phyloP scores from a whole-genome alignment of 257 asterid species.

The Nicotiana undulata region DNA sequence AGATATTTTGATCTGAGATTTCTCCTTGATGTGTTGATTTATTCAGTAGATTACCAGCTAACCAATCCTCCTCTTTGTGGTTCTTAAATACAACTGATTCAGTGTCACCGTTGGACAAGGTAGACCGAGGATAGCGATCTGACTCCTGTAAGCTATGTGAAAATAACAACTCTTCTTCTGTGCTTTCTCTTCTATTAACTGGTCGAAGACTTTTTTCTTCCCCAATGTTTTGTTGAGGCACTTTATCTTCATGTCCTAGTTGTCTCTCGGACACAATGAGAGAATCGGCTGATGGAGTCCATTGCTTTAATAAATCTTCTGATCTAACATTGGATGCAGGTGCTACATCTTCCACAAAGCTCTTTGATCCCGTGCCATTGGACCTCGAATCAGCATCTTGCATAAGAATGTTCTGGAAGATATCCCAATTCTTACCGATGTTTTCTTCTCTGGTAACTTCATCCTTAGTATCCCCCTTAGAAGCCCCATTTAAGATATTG shows the following conservation, averaged over 20 bases:
- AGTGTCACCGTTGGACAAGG: constrained; percentile 21
- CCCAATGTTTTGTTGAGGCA: constrained; percentile 16
- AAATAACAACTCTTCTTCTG: constrained; percentile 42
- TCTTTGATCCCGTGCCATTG: constrained; percentile 19
- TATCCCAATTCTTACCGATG: constrained; percentile 55
- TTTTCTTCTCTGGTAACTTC: constrained; percentile 29
- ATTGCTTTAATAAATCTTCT: constrained; percentile 16
- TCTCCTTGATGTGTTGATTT: constrained; percentile 12
- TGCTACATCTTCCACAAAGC: constrained; percentile 18
- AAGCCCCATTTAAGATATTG: neutral
- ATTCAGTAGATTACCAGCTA: constrained; percentile 21
- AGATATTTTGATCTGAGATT: constrained; percentile 16
- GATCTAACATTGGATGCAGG: constrained; percentile 18
- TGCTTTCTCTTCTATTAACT: constrained; percentile 24
- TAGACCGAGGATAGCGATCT: constrained; percentile 16
- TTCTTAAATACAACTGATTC: constrained; percentile 35
- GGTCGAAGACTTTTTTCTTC: constrained; percentile 26
- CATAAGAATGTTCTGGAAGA: constrained; percentile 71
- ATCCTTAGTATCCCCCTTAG: constrained; percentile 21
- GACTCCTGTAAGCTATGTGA: constrained; percentile 26
- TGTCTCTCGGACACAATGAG: constrained; percentile 29
- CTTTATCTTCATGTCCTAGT: constrained; percentile 16
- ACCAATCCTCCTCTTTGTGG: constrained; percentile 52
- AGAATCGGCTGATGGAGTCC: constrained; percentile 38
- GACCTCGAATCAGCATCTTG: constrained; percentile 42